A percentile compares a stretch with the other conserved stretches of the same genome.
Conservation (phyloP, 129 eudicot species). For the Logfia minima region DNA sequence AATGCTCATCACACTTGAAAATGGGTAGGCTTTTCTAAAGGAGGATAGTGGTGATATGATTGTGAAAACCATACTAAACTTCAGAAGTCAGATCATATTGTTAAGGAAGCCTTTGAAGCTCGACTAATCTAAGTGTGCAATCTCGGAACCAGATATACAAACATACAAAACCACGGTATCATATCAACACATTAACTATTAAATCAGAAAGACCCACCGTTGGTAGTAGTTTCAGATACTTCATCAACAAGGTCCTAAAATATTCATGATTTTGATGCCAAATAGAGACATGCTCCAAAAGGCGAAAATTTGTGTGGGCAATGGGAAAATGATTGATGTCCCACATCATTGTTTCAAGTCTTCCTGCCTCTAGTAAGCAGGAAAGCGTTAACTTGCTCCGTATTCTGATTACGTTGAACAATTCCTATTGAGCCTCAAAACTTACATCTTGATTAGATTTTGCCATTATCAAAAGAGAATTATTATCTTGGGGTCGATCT, state of each 20-base stretch:
- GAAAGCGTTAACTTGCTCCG: background rate
- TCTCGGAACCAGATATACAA: background rate
- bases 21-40: too few relatives aligned
- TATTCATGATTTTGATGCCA: conserved; percentile 20
- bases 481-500: conserved; percentile 38
- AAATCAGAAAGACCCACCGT: background rate
- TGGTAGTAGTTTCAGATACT: background rate
- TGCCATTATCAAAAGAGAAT: conserved; percentile 3
- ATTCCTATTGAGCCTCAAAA: conserved; percentile 19
- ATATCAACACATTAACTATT: background rate
- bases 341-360: background rate
- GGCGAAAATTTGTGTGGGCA: conserved; percentile 13
- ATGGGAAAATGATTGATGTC: background rate
- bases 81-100: background rate
- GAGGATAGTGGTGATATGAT: too few relatives aligned
- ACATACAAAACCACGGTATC: background rate
- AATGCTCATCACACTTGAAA: too few relatives aligned
- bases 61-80: too few relatives aligned
- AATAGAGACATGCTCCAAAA: background rate
- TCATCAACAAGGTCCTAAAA: conserved; percentile 17
- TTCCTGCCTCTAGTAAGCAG: conserved; percentile 3
- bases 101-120: background rate
- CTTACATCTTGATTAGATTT: background rate
- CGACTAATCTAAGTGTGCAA: background rate
- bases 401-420: conserved; percentile 9